Conservation (phyloP, 2,329 filamentous ascomycete species). For the Botryotinia globosa region DNA sequence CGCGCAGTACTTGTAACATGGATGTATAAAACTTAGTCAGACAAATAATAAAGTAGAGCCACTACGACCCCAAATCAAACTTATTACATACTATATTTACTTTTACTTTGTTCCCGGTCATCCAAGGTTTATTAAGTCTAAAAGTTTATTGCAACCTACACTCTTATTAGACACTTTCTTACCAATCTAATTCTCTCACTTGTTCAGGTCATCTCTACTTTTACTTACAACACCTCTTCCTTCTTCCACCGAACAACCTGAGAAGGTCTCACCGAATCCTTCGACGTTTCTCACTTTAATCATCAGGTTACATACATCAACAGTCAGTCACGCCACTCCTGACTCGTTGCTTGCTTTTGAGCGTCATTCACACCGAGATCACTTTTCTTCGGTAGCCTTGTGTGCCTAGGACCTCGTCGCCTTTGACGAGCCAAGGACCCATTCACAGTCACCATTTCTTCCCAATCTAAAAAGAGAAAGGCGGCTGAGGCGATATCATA, state of each 20-base stretch:
- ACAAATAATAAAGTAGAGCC: background rate
- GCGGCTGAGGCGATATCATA: slow-evolving; percentile 45
- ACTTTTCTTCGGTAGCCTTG: slow-evolving; percentile 30
- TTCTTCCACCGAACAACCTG: background rate
- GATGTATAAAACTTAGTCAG: background rate
- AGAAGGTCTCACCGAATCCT: background rate
- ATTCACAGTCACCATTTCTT: slow-evolving; percentile 48
- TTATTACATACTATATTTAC: background rate
- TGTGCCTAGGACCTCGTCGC: slow-evolving; percentile 34
- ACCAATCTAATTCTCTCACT: background rate
- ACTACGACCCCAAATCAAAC: background rate
- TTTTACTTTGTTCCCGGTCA: background rate
- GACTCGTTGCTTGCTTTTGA: slow-evolving; percentile 10
- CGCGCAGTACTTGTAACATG: background rate
- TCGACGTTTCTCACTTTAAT: background rate
- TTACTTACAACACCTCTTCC: background rate
- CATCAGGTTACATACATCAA: background rate
- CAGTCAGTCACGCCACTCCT: slow-evolving; percentile 6
- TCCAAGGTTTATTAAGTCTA: background rate
- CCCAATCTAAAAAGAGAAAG: slow-evolving; percentile 51
- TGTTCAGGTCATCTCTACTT: background rate
- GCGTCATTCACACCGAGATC: slow-evolving; percentile 4
- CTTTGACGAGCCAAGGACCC: slow-evolving; percentile 32
- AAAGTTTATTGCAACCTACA: slow-evolving; percentile 8
- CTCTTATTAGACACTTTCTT: background rate